A percentile compares a stretch with the other conserved stretches of the same genome.
Evolutionary conservation across 345 rosid species (phyloP).

Genomic region (Excoecaria cochinchinensis): DNA sequence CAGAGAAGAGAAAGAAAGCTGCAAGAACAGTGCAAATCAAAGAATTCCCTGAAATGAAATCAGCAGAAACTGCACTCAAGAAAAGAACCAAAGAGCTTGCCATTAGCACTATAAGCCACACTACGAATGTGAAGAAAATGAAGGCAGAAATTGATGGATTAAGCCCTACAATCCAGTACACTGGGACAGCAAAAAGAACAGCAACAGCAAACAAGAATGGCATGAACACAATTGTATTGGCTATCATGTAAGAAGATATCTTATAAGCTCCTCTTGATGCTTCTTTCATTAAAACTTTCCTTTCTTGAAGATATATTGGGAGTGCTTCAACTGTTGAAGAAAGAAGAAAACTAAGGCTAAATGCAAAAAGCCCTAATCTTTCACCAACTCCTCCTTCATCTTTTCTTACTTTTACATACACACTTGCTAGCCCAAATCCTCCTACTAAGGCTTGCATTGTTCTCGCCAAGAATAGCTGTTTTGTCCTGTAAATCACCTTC

Average conservation of each 20-base stretch:
- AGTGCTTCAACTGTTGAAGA: conserved; percentile 94
- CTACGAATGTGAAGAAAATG: conserved; percentile 61
- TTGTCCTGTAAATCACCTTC: conserved; percentile 80
- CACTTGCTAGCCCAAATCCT: conserved; percentile 77
- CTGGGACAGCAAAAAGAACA: conserved; percentile 64
- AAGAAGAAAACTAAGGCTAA: conserved; percentile 81
- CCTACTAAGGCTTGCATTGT: conserved; percentile 87
- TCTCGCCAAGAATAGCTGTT: conserved; percentile 72
- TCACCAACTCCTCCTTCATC: conserved; percentile 68
- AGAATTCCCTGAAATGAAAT: conserved; percentile 79
- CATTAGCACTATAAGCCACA: conserved; percentile 77
- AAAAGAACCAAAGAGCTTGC: conserved; percentile 82
- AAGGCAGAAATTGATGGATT: conserved; percentile 65
- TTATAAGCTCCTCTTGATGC: conserved; percentile 72
- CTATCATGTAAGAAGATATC: conserved; percentile 85
- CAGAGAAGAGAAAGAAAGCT: conserved; percentile 83
- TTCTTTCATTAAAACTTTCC: conserved; percentile 86
- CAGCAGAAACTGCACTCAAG: conserved; percentile 74
- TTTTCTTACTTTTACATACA: conserved; percentile 53
- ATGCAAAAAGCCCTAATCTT: conserved; percentile 79
- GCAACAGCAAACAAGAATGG: conserved; percentile 74
- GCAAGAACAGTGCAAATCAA: conserved; percentile 83
- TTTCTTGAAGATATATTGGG: conserved; percentile 82
- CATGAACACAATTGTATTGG: conserved; percentile 73
- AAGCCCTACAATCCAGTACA: conserved; percentile 88